These are phyloP conservation scores for Kuraishia piskuri DNA, from an alignment of 805 yeast genomes.

Conservation along the genomic window DNA sequence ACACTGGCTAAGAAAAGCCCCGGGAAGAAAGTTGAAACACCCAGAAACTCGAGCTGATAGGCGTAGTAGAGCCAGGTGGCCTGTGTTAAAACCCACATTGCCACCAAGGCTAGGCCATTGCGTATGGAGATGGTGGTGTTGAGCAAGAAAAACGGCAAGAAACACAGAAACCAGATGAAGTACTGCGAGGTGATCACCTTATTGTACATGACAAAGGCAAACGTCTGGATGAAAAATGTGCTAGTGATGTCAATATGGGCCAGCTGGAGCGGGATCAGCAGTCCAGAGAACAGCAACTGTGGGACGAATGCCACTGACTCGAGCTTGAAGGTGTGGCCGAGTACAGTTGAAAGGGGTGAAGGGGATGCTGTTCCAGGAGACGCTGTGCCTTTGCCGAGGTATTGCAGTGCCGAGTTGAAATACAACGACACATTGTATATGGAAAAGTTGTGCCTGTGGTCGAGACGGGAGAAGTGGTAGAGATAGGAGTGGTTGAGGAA, in stretches of 20 bases:
- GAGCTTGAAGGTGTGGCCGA: conserved; percentile 6
- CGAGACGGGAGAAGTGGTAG: conserved; percentile 76
- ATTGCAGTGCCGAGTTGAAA: conserved; percentile 36
- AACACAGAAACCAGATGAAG: conserved; percentile 87
- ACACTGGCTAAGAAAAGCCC: conserved; percentile 48
- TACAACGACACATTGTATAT: conserved; percentile 72
- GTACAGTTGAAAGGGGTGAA: conserved; percentile 1
- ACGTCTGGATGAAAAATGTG: conserved; percentile 67
- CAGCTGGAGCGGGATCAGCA: conserved; percentile 48
- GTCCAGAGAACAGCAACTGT: conserved; percentile 53
- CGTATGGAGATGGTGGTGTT: conserved; percentile 27
- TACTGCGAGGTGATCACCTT: conserved; percentile 92
- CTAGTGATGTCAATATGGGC: conserved; percentile 32
- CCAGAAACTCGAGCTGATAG: conserved; percentile 73
- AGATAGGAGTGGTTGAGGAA: conserved; percentile 71
- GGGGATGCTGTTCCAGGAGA: conserved; percentile 4
- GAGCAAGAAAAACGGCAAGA: conserved; percentile 66
- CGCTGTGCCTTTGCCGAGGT: not conserved
- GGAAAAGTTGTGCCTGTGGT: conserved; percentile 93
- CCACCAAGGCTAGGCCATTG: conserved; percentile 33
- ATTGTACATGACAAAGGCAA: conserved; percentile 69
- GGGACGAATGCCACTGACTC: conserved; percentile 71
- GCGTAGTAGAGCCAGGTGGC: conserved; percentile 75
- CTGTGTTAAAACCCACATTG: conserved; percentile 65
- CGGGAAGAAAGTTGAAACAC: conserved; percentile 52